These are phyloP conservation scores for Picocystis sp. DNA, from an alignment of 163 green algal species.

Conservation along the genomic window DNA sequence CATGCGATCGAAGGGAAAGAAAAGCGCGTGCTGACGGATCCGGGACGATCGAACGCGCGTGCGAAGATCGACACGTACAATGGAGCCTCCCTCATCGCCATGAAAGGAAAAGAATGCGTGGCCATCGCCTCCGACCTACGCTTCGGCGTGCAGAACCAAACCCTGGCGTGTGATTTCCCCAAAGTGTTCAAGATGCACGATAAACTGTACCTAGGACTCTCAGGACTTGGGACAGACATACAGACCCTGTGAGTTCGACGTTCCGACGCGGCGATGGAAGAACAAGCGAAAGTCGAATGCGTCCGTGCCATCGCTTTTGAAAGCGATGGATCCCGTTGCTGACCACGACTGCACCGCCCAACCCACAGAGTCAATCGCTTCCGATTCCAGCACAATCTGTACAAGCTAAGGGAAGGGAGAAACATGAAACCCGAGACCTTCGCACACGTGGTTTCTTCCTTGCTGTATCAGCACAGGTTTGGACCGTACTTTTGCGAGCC, in stretches of 20 bases:
- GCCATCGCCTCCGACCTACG: constrained; percentile 90
- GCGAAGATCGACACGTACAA: constrained; percentile 92
- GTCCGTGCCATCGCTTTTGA: background rate
- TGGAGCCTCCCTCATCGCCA: constrained; percentile 72
- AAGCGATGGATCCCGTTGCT: constrained; percentile 10
- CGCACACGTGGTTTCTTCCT: constrained; percentile 68
- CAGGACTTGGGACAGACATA: constrained; percentile 75
- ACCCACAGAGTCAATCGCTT: constrained; percentile 41
- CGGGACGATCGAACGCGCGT: background rate
- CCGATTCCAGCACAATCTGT: constrained; percentile 91
- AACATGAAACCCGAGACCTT: constrained; percentile 90
- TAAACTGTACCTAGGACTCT: constrained; percentile 80
- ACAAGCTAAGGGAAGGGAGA: constrained; percentile 89
- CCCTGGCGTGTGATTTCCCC: constrained; percentile 85
- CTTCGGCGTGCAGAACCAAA: constrained; percentile 94
- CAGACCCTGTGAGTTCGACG: constrained; percentile 50
- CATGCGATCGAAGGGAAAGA: too few species aligned
- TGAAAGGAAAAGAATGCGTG: constrained; percentile 93
- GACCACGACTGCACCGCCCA: background rate
- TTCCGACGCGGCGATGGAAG: background rate
- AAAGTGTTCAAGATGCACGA: constrained; percentile 93
- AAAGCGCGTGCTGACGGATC: too few species aligned
- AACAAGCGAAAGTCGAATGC: background rate
- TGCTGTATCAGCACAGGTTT: constrained; percentile 92
- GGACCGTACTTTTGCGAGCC: constrained; percentile 88